Conservation (phyloP, 2,329 filamentous ascomycete genomes). For the Ophiocordyceps camponoti-floridani region DNA sequence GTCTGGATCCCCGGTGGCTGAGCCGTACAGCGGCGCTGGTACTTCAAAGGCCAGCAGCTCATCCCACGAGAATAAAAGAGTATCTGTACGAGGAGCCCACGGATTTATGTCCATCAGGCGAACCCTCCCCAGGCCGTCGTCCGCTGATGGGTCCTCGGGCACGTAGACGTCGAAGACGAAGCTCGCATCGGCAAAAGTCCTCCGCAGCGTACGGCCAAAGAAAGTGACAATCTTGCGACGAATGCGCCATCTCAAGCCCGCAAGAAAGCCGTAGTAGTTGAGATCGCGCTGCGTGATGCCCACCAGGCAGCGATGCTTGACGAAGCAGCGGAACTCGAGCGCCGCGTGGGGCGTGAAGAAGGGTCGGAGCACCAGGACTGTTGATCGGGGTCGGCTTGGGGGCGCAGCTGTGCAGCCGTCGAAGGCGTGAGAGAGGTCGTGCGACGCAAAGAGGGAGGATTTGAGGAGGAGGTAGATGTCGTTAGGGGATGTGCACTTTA, state of each 20-base stretch:
- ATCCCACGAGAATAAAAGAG: constrained; percentile 74
- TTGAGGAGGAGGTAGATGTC: constrained; percentile 91
- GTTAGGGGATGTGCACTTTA: constrained; percentile 76
- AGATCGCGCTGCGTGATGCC: constrained; percentile 78
- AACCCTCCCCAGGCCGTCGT: constrained; percentile 49
- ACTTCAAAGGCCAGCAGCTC: constrained; percentile 63
- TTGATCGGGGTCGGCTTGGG: constrained; percentile 36
- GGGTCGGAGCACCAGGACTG: constrained; percentile 71
- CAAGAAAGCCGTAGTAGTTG: constrained; percentile 75
- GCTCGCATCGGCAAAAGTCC: constrained; percentile 65
- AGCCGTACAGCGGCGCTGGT: constrained; percentile 35
- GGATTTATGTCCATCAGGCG: constrained; percentile 91
- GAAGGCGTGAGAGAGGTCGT: constrained; percentile 87
- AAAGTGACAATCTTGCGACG: constrained; percentile 55
- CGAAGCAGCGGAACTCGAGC: constrained; percentile 90
- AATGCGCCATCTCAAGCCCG: constrained; percentile 43
- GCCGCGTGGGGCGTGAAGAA: constrained; percentile 79
- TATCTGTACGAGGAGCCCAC: constrained; percentile 80
- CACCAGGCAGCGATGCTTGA: constrained; percentile 63
- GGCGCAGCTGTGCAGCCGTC: constrained; percentile 40
- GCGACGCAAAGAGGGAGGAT: constrained; percentile 83
- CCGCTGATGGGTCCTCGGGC: constrained; percentile 40
- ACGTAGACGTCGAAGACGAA: constrained; percentile 92
- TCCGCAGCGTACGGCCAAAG: constrained; percentile 54
- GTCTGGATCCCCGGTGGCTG: constrained; percentile 7